Percentiles rank a stretch among this genome's conserved stretches.
Evolutionary conservation across 2,329 filamentous ascomycete species (phyloP).

Genomic region (Neonectria ditissima): DNA sequence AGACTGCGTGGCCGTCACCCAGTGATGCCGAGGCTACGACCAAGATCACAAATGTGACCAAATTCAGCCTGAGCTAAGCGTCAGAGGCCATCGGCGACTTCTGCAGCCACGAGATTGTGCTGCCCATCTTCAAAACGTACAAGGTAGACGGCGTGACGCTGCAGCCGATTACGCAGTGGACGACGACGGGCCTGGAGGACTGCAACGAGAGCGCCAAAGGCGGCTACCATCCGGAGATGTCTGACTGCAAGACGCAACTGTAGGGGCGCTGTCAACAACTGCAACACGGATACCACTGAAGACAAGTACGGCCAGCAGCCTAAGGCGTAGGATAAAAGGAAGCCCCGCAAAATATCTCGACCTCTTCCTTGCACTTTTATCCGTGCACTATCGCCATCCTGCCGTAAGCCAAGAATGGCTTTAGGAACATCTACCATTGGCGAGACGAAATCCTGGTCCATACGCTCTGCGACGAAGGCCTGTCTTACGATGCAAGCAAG

Average conservation of each 20-base stretch:
- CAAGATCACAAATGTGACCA: slow-evolving; percentile 9
- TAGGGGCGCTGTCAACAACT: slow-evolving; percentile 11
- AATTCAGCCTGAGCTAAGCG: slow-evolving; percentile 12
- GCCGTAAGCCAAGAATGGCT: too few relatives aligned
- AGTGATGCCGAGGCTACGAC: slow-evolving; percentile 13
- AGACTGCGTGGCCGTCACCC: slow-evolving; percentile 12
- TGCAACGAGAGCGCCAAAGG: slow-evolving; percentile 7
- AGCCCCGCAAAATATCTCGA: too few relatives aligned
- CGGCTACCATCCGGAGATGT: not conserved
- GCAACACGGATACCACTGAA: slow-evolving; percentile 5
- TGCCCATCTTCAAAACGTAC: slow-evolving; percentile 8
- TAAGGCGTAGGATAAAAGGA: too few relatives aligned
- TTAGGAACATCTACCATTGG: too few relatives aligned
- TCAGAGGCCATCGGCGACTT: slow-evolving; percentile 10
- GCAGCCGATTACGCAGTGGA: not conserved
- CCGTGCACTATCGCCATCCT: too few relatives aligned
- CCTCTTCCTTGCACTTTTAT: too few relatives aligned
- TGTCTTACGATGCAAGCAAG: too few relatives aligned
- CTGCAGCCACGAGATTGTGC: slow-evolving; percentile 3
- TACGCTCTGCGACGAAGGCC: too few relatives aligned
- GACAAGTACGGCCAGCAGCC: slow-evolving; percentile 13
- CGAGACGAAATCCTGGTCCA: too few relatives aligned
- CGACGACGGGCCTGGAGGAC: slow-evolving; percentile 1
- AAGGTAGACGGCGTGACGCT: slow-evolving; percentile 1
- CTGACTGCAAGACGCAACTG: slow-evolving; percentile 15